phyloP scores from a whole-genome alignment of 179 eudicot genomes.

The Beta macrorhiza region DNA sequence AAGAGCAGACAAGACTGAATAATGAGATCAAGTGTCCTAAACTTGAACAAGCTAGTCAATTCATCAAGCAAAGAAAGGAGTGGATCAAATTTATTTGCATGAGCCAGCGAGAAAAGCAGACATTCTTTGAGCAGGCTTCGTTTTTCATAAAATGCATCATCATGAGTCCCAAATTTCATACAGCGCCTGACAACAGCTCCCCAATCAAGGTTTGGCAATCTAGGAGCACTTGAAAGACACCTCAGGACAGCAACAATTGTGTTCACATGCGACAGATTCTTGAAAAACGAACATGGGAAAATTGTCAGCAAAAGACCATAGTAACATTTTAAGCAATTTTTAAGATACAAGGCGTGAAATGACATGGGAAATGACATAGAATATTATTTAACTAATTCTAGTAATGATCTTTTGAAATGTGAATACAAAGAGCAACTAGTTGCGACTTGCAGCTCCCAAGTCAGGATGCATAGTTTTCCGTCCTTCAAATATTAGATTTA shows the following conservation, averaged over 20 bases:
- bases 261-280: slow-evolving; percentile 46
- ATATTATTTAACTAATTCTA: neutral
- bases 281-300: slow-evolving; percentile 5
- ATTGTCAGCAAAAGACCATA: neutral
- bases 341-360: neutral
- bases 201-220: slow-evolving; percentile 80
- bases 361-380: neutral
- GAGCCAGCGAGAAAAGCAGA: slow-evolving; percentile 59
- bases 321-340: neutral
- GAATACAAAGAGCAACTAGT: neutral
- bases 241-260: slow-evolving; percentile 59
- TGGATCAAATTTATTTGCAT: slow-evolving; percentile 57
- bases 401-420: neutral
- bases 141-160: slow-evolving; percentile 33
- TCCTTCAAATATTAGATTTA: too few species aligned
- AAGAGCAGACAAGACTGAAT: slow-evolving; percentile 61
- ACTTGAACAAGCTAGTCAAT: slow-evolving; percentile 66
- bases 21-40: slow-evolving; percentile 64
- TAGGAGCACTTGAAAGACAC: slow-evolving; percentile 81
- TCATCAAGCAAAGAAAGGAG: slow-evolving; percentile 82
- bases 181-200: slow-evolving; percentile 70
- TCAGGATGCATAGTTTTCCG: neutral
- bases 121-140: slow-evolving; percentile 73
- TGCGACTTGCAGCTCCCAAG: neutral
- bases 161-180: slow-evolving; percentile 69